Base-by-base conservation (phyloP, 2,329 filamentous ascomycete genomes). In the Fusarium acutatum region DNA sequence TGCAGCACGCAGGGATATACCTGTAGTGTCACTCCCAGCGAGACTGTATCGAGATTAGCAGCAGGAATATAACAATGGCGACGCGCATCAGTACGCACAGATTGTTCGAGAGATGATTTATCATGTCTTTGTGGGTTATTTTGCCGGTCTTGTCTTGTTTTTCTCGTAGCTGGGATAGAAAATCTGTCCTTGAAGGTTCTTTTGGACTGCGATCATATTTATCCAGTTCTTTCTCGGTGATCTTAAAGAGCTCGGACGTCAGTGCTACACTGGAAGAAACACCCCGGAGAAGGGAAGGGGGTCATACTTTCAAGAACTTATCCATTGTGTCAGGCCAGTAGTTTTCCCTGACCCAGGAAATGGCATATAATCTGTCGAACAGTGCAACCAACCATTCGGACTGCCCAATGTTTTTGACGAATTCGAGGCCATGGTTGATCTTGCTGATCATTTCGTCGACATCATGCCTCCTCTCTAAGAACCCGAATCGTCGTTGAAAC, bases 221-320 rank as follows among this genome's bases (percentile, higher is more conserved):
- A 46, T 46, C 43, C 18, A 46, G 18, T 15, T 46, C 43, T 22
- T 28, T 28, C 13, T 46, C 26, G 13, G 43, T 46, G 4, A 28
- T 28, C 43, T 46, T 28, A 1, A 46, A 5, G 18, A 15, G 0
- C 5, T 1, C 3, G 0, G 12, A 14, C 7, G n/a, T n/a, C n/a
- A n/a, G n/a, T n/a, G n/a, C n/a, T n/a, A n/a, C n/a, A n/a, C n/a
- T n/a, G n/a, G n/a, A n/a, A n/a, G n/a, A n/a, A 20, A 28, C 18
- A 22, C 1, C 43, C 2, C 1, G 9, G 43, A 7, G 43, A 10
- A 15, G 43, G 22, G 8, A 46, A 10, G 24, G 3, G 10, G 14
- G 24, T 5, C 20, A 1, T 46, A 46, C 26, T 14, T 46, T 28
- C 9, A 46, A 28, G 26, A 46, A 28, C 13, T 28, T 46, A 7